Percentiles rank a stretch among this genome's conserved stretches.
phyloP scores from a whole-genome alignment of 495 filamentous ascomycete species.

The Halenospora varia region DNA sequence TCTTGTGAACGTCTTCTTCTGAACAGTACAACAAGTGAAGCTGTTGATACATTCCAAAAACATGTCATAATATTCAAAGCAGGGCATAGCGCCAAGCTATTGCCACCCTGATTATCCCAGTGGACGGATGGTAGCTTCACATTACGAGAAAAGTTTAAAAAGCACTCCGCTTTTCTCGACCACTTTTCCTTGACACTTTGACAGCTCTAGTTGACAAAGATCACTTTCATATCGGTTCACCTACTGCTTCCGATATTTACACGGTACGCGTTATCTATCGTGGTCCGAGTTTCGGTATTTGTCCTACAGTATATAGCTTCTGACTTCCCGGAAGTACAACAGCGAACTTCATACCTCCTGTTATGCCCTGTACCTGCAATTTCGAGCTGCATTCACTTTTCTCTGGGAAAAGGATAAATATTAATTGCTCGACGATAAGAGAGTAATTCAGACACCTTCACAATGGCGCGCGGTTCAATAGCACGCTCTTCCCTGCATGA shows the following conservation, averaged over 20 bases:
- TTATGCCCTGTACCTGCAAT: too few relatives aligned
- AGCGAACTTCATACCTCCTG: background rate
- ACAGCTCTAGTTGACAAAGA: slow-evolving; percentile 15
- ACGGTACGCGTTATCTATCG: slow-evolving; percentile 14
- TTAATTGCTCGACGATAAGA: too few relatives aligned
- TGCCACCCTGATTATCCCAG: background rate
- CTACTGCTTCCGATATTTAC: slow-evolving; percentile 11
- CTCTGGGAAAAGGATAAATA: too few relatives aligned
- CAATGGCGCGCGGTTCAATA: too few relatives aligned
- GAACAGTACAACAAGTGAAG: too few relatives aligned
- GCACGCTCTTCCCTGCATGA: background rate
- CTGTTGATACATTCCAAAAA: too few relatives aligned
- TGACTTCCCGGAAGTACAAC: background rate
- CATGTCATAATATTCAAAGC: too few relatives aligned
- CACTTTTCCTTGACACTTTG: slow-evolving; percentile 1
- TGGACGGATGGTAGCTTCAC: background rate
- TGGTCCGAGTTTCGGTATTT: background rate
- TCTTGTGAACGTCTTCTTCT: too few relatives aligned
- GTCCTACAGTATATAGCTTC: background rate
- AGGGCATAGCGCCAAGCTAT: background rate
- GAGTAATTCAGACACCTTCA: too few relatives aligned
- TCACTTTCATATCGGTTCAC: slow-evolving; percentile 4
- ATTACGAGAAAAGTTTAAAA: slow-evolving; percentile 15
- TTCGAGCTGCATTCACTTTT: background rate
- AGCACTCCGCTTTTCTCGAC: background rate